Conservation (phyloP, 306 rosid genomes). For the Luffa aegyptiaca region DNA sequence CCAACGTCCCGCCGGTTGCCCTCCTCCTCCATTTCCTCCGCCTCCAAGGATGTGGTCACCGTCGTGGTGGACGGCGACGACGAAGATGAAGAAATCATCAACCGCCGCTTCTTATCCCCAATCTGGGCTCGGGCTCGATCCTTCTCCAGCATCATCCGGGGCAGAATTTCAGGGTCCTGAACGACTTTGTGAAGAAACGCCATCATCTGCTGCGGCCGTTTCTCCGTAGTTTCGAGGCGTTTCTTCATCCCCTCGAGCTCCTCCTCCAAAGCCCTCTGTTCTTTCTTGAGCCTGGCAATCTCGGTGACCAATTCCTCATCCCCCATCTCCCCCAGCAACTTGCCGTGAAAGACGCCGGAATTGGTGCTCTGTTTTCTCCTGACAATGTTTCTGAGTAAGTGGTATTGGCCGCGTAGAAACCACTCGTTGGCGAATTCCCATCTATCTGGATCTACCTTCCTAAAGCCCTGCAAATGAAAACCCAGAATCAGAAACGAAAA, state of each 20-base stretch:
- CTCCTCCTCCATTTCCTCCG: constrained; percentile 8
- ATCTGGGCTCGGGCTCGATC: background rate
- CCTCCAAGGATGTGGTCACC: constrained; percentile 7
- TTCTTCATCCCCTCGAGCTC: constrained; percentile 62
- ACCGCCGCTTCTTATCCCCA: constrained; percentile 37
- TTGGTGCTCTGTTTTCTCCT: constrained; percentile 37
- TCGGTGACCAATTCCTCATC: constrained; percentile 55
- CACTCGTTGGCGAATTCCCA: constrained; percentile 98
- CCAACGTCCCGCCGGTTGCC: background rate
- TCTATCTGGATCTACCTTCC: constrained; percentile 82
- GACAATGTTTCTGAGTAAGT: constrained; percentile 47
- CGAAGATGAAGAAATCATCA: constrained; percentile 15
- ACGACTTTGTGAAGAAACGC: constrained; percentile 57
- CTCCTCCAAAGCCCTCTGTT: constrained; percentile 52
- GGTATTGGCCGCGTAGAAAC: constrained; percentile 76
- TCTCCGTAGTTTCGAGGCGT: constrained; percentile 62
- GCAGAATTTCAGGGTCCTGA: constrained; percentile 61
- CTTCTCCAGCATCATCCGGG: constrained; percentile 40
- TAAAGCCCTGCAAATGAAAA: constrained; percentile 42
- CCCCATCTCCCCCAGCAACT: constrained; percentile 9
- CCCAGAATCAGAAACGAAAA: background rate
- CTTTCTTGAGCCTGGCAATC: constrained; percentile 54
- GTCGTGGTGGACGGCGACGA: background rate
- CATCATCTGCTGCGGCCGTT: constrained; percentile 87
- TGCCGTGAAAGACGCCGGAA: background rate